phyloP scores from a whole-genome alignment of 257 asterid genomes.

The Ballota nigra region DNA sequence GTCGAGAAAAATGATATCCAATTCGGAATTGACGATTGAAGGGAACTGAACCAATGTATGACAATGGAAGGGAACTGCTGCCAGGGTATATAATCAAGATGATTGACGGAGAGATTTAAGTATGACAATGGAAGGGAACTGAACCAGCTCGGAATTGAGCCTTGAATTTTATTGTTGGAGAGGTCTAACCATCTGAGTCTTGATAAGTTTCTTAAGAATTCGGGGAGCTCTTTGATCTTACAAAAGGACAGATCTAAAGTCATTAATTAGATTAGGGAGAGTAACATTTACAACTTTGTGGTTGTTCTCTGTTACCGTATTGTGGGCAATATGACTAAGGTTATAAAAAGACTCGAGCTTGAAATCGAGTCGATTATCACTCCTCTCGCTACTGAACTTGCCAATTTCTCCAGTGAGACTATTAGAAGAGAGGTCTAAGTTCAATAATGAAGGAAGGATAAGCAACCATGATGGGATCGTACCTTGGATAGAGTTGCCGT shows the following conservation, averaged over 20 bases:
- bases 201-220: not conserved
- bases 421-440: conserved; percentile 7
- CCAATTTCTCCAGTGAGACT: not conserved
- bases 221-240: not conserved
- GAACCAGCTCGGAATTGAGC: conserved; percentile 1
- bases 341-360: not conserved
- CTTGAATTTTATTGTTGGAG: not conserved
- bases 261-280: too few relatives aligned
- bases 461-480: not conserved
- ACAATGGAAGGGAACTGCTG: too few relatives aligned
- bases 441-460: too few relatives aligned
- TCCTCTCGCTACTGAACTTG: not conserved
- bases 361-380: not conserved
- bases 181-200: not conserved
- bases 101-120: too few relatives aligned
- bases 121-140: not conserved
- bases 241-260: not conserved
- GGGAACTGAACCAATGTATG: too few relatives aligned
- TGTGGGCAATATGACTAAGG: not conserved
- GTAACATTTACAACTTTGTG: not conserved
- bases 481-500: not conserved
- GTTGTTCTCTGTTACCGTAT: not conserved
- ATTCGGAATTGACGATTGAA: too few relatives aligned
- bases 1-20: not conserved
- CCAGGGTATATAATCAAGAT: too few relatives aligned